Evolutionary conservation across 352 stramenopile genomes (phyloP), one percentile per base, ranked within the genome.

Genomic region (Pythium folliculosum): DNA sequence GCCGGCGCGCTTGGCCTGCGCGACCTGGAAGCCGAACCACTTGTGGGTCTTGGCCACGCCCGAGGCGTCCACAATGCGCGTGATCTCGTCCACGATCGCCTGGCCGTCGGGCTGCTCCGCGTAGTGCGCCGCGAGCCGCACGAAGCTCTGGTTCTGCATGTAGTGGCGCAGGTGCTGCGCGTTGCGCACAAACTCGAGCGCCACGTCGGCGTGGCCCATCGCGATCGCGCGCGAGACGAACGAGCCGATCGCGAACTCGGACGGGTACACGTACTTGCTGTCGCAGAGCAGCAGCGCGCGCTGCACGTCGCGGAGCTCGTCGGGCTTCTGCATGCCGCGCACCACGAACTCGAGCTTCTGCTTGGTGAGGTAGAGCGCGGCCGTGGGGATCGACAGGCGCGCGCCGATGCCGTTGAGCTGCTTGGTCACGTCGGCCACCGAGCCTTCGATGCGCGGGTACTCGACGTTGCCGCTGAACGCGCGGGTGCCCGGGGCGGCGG

Each of bases 321-420:
- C 82, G 43, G 77, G 69, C 52, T 80, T 83, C 76, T 93, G 84
- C 77, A 92, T 90, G 67, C 89, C 83, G 65, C 86, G 86, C 67
- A 93, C 84, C 23, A 95, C 77, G 63, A 88, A 82, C 70, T 95
- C 82, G 67, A 95, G 75, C 79, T 95, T 95, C n/a, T 79, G 76
- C 62, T 78, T 75, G 72, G 86, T 91, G 58, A 95, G 79, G 75
- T 95, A 92, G 22, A 90, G 76, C 59, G 86, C 77, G 19, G 84
- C 85, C 58, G 86, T 92, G 6, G 86, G 71, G 67, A 93, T 93
- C 53, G 84, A 93, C 63, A 93, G 73, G 0, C 84, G 84, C 62
- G 77, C 81, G 69, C 84, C 84, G 65, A 93, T 93, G 38, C 75
- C 78, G 48, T 74, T 90, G 56, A 93, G 73, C 66, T 73, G 73